Percentiles rank a stretch among this genome's conserved stretches.
These are phyloP conservation scores for Beauveria pseudobassiana DNA, from an alignment of 2,329 filamentous ascomycete species.

Conservation along the genomic window DNA sequence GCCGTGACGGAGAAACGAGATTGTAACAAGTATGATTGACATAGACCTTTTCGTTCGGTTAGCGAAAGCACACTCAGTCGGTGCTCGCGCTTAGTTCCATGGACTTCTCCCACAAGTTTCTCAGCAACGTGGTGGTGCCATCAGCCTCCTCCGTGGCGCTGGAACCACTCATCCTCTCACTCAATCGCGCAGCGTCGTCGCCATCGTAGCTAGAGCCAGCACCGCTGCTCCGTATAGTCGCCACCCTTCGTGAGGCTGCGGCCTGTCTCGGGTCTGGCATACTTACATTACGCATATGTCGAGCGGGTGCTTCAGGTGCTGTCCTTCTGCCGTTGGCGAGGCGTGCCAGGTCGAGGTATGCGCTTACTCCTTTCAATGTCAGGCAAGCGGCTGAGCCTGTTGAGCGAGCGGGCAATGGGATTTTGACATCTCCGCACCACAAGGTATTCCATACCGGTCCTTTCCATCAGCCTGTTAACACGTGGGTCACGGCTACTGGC, in stretches of 20 bases:
- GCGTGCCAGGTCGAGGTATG: constrained; percentile 36
- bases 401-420: constrained; percentile 57
- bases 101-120: constrained; percentile 56
- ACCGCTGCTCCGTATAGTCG: constrained; percentile 31
- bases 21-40: background rate
- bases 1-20: background rate
- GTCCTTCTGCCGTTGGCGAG: constrained; percentile 31
- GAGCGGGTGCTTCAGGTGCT: constrained; percentile 19
- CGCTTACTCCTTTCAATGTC: constrained; percentile 42
- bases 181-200: constrained; percentile 35
- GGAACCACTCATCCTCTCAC: constrained; percentile 40
- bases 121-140: constrained; percentile 42
- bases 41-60: background rate
- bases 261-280: constrained; percentile 28
- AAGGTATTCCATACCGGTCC: constrained; percentile 65
- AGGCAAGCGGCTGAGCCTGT: constrained; percentile 37
- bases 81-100: constrained; percentile 48
- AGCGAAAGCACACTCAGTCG: constrained; percentile 7
- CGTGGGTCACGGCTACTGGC: constrained; percentile 49
- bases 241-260: constrained; percentile 24
- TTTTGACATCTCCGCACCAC: constrained; percentile 67
- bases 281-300: constrained; percentile 33
- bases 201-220: constrained; percentile 38
- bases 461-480: constrained; percentile 57
- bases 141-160: constrained; percentile 45